Conservation (phyloP, 23 red algal species). For the Pyropia yezoensis region DNA sequence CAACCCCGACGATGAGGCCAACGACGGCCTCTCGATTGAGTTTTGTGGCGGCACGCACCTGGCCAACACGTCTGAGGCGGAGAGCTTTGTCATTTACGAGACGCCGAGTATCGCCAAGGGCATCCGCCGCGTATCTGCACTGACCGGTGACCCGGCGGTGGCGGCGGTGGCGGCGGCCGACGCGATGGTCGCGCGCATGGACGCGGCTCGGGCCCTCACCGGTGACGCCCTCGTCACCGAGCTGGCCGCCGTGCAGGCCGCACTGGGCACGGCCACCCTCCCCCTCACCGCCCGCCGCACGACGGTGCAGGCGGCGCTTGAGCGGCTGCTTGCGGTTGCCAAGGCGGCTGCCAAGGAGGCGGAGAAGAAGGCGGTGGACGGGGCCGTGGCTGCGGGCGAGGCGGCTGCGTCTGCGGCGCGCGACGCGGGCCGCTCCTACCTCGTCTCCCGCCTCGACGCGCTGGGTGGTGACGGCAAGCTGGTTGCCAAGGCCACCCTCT, state of each 20-base stretch:
- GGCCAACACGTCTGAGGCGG: constrained; percentile 71
- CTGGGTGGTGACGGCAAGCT: constrained; percentile 66
- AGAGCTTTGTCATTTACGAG: constrained; percentile 68
- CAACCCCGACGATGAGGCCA: constrained; percentile 63
- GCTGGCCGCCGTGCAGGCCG: constrained; percentile 33
- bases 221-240: constrained; percentile 17
- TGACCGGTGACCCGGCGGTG: constrained; percentile 61
- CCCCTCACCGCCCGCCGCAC: constrained; percentile 1
- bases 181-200: constrained; percentile 18
- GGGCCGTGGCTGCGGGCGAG: constrained; percentile 39
- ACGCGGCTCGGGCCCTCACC: constrained; percentile 13
- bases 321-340: constrained; percentile 17
- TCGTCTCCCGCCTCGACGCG: constrained; percentile 42
- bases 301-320: constrained; percentile 27
- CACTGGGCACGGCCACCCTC: constrained; percentile 26
- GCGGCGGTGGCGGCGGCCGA: constrained; percentile 28
- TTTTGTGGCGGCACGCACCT: constrained; percentile 97
- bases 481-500: constrained; percentile 49
- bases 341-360: constrained; percentile 52
- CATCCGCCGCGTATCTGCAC: constrained; percentile 72
- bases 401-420: constrained; percentile 29
- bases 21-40: constrained; percentile 62
- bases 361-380: constrained; percentile 40
- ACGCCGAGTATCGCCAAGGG: constrained; percentile 74
- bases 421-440: constrained; percentile 19